phyloP scores from a whole-genome alignment of 2,329 filamentous ascomycete genomes.

The Hypoxylon sp. region DNA sequence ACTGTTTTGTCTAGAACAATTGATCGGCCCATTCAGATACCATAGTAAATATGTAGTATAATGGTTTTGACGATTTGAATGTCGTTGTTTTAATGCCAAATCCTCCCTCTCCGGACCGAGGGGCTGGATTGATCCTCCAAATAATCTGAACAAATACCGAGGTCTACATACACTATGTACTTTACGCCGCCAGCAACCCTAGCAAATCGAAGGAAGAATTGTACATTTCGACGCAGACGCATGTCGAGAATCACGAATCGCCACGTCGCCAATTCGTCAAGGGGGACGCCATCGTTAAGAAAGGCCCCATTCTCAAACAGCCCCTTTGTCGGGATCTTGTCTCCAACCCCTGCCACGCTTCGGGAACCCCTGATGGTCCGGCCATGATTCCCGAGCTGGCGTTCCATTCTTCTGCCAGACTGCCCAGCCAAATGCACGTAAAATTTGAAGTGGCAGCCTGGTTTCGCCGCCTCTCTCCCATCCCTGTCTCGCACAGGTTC shows the following conservation, averaged over 20 bases:
- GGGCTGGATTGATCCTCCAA: not conserved
- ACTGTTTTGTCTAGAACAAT: not conserved
- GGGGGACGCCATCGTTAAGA: slow-evolving; percentile 16
- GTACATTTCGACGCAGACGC: not conserved
- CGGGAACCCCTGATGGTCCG: slow-evolving; percentile 17
- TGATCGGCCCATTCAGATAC: not conserved
- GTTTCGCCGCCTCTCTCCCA: not conserved
- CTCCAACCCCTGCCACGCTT: slow-evolving; percentile 37
- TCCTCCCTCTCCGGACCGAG: not conserved
- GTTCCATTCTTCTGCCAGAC: slow-evolving; percentile 33
- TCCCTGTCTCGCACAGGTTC: slow-evolving; percentile 3
- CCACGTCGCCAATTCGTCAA: slow-evolving; percentile 21
- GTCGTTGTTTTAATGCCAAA: not conserved
- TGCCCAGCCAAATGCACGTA: slow-evolving; percentile 14
- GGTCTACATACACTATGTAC: too few species aligned
- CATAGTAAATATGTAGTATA: too few species aligned
- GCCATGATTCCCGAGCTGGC: slow-evolving; percentile 22
- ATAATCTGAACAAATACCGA: too few species aligned
- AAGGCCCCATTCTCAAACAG: slow-evolving; percentile 37
- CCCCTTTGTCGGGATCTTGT: slow-evolving; percentile 41
- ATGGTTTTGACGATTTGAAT: too few species aligned
- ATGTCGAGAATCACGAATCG: slow-evolving; percentile 18
- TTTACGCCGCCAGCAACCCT: too few species aligned
- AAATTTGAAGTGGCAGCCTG: slow-evolving; percentile 28
- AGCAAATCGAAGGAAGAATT: slow-evolving; percentile 10